Base-by-base conservation (phyloP, 202 grass and related monocot genomes). In the Panicum hallii region DNA sequence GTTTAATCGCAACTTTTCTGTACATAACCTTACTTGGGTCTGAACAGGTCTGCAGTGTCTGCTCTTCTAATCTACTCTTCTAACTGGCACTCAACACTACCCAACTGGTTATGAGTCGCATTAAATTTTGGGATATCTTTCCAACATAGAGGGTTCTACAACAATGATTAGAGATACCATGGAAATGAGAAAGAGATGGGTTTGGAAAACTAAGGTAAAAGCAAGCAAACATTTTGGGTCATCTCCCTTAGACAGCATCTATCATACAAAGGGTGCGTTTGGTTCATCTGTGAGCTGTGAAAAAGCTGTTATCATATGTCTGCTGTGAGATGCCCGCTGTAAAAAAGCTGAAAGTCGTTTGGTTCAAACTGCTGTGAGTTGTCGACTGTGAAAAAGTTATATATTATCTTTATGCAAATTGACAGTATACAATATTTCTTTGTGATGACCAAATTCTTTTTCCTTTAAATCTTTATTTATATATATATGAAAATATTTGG, bases 61-160 rank as follows among this genome's bases (percentile, higher is more conserved):
- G 47, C 67, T 40, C 45, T 62, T 64, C 7, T 20, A 71, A 19
- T 38, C 36, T 26, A 70, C 67, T 40, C 45, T 62, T 64, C 7
- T 20, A 71, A 19, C 30, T 81, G 60, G 19, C 9, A 43, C 63
- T 85, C 62, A 60, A 32, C 23, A 55, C 30, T 74, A 49, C 9
- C 17, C 10, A 60, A 48, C 2, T 60, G 5, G 12, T 61, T 57
- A 69, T 14, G 41, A 68, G 15, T 7, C 72, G 44, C 17, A 40
- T 46, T 75, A 19, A 52, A 32, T 9, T 63, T 71, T 63, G 30
- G 17, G 8, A 32, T 17, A 3, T 44, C 36, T 63, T 81, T 8
- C 38, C 19, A 66, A 42, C 56, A 66, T 41, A 79, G 22, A 4
- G 56, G 32, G 54, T 11, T 56, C 15, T 0, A 74, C 42, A 73